Evolutionary conservation across 106 monocot genomes (phyloP).

Genomic region (Dendrobium catenatum): DNA sequence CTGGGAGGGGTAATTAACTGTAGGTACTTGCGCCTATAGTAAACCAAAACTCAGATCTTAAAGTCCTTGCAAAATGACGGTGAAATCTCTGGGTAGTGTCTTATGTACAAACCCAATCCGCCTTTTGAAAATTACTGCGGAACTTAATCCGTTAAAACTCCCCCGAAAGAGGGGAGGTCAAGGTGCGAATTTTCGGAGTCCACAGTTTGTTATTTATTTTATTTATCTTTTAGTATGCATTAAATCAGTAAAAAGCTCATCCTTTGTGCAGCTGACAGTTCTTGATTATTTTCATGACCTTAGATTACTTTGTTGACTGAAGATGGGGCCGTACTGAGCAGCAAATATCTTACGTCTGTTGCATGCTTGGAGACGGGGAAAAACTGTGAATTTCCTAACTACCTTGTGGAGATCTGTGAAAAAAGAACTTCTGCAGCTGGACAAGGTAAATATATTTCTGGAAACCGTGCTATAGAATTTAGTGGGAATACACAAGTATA

Average conservation of each 20-base stretch:
- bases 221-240: neutral
- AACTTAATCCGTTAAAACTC: no score
- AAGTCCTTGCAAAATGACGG: no score
- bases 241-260: neutral
- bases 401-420: conserved; percentile 47
- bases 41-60: no score
- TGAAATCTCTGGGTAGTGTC: no score
- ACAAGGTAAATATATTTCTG: neutral
- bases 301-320: conserved; percentile 42
- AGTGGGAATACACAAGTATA: neutral
- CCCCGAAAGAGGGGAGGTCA: no score
- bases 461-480: neutral
- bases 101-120: no score
- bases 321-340: conserved; percentile 33
- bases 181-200: no score
- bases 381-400: conserved; percentile 26
- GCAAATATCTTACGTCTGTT: conserved; percentile 44
- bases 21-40: no score
- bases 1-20: no score
- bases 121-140: no score
- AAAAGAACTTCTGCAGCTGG: neutral
- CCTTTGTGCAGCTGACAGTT: neutral
- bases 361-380: conserved; percentile 25
- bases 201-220: no score
- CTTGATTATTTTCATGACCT: neutral